Base-by-base conservation (phyloP, 2,329 filamentous ascomycete species). In the Neopestalotiopsis rosae region DNA sequence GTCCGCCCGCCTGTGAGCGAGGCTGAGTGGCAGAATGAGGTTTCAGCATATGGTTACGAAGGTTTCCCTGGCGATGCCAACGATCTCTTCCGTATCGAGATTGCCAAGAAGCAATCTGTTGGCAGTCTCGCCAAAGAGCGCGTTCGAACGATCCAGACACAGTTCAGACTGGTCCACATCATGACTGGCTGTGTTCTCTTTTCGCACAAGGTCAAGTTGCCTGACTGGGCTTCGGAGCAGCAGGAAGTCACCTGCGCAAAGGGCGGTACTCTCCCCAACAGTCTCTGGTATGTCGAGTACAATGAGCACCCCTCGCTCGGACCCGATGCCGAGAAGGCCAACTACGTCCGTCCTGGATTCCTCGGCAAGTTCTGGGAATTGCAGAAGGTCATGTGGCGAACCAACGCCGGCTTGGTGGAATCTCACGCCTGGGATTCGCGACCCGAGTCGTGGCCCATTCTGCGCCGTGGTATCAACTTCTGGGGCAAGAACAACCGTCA, bases 381-480 rank as follows among this genome's bases (percentile, higher is more conserved):
- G 59, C 95, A 99, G 79, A 91, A 93, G 81, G 96, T 99, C 72
- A 99, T 99, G 96, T 99, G 96, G 96, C 94, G 89, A 76, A 99
- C 96, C 45, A 99, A 99, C 78, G 96, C 96, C 40, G 96, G 96
- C 58, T 89, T 99, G 63, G 94, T 96, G 32, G 96, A 99, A 77
- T 97, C 95, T 20, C 96, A 99, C 79, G 94, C 95, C 66, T 99
- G 97, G 96, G 96, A 99, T 80, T 98, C 96, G 61, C 93, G 96
- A 61, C 96, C 96, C 40, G 89, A 90, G 42, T 95, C 94, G 6
- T 99, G 96, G 96, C 96, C 96, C 28, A 89, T 97, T 68, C 89
- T 99, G 66, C 90, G 90, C 74, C 94, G 96, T 71, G 96, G 96
- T 76, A 99, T 99, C 87, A 99, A 99, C 85, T 99, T 99, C 87